Conservation (phyloP, 2,329 filamentous ascomycete genomes). For the Didymella pinodella region DNA sequence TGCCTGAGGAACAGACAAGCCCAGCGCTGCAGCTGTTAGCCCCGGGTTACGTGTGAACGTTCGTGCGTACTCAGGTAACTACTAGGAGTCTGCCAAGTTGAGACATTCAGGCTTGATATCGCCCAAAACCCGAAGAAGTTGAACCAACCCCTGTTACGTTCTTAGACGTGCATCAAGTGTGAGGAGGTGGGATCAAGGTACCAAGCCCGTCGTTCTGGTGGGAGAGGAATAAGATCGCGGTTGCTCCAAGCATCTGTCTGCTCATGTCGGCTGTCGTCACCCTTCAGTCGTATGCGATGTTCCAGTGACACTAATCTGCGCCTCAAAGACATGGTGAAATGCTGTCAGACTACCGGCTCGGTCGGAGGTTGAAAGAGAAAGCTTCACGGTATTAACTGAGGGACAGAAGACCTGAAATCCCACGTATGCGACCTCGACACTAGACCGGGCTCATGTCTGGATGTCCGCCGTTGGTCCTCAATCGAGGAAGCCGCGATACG, state of each 20-base stretch:
- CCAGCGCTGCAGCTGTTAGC: conserved; percentile 45
- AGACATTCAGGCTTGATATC: conserved; percentile 52
- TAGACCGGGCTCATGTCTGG: not conserved
- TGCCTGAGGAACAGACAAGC: conserved; percentile 58
- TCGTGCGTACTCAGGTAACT: conserved; percentile 52
- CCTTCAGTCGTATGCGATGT: conserved; percentile 49
- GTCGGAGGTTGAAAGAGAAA: not conserved
- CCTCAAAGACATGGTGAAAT: conserved; percentile 8
- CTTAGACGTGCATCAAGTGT: not conserved
- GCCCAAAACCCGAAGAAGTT: conserved; percentile 57
- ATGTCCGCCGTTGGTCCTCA: conserved; percentile 5
- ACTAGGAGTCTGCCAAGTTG: conserved; percentile 60
- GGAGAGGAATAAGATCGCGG: conserved; percentile 50
- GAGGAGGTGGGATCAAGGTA: conserved; percentile 11
- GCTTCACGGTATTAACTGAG: not conserved
- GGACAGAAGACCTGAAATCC: not conserved
- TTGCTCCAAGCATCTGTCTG: conserved; percentile 56
- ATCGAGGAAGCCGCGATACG: conserved; percentile 14
- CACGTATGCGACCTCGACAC: not conserved
- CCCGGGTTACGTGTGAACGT: not conserved
- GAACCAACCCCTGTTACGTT: conserved; percentile 36
- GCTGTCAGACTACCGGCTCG: not conserved
- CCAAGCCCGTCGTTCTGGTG: conserved; percentile 52
- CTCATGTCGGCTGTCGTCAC: conserved; percentile 54
- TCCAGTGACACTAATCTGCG: conserved; percentile 35